These are phyloP conservation scores for Sugiyamaella valdiviana DNA, from an alignment of 805 yeast species.

Conservation along the genomic window DNA sequence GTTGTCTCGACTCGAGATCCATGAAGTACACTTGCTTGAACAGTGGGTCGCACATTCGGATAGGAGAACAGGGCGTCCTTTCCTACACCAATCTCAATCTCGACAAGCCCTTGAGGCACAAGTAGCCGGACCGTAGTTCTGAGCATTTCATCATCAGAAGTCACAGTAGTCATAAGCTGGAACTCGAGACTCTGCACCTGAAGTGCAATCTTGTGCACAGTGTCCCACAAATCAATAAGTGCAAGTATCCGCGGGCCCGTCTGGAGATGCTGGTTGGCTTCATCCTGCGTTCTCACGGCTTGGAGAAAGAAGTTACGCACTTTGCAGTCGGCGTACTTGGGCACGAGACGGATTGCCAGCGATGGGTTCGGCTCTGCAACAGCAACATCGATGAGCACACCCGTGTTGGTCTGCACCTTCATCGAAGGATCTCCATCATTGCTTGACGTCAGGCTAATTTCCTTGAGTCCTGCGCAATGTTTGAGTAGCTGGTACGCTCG, in stretches of 20 bases:
- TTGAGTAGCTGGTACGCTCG: neutral
- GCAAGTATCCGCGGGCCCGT: neutral
- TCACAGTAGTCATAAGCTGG: neutral
- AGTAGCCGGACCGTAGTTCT: neutral
- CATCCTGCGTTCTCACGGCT: neutral
- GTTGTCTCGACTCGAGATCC: neutral
- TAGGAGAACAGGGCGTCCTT: neutral
- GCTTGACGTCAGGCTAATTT: neutral
- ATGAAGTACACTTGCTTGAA: neutral
- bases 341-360: neutral
- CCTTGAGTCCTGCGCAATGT: neutral
- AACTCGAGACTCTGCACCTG: neutral
- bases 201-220: neutral
- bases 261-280: neutral
- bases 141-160: neutral
- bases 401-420: neutral
- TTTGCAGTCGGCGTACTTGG: neutral
- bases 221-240: neutral
- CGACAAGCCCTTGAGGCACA: neutral
- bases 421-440: neutral
- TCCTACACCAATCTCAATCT: neutral
- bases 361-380: neutral
- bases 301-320: neutral
- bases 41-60: neutral
- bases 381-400: neutral